phyloP scores from a whole-genome alignment of 108 stramenopile genomes.

The Cyclotella sp. region DNA sequence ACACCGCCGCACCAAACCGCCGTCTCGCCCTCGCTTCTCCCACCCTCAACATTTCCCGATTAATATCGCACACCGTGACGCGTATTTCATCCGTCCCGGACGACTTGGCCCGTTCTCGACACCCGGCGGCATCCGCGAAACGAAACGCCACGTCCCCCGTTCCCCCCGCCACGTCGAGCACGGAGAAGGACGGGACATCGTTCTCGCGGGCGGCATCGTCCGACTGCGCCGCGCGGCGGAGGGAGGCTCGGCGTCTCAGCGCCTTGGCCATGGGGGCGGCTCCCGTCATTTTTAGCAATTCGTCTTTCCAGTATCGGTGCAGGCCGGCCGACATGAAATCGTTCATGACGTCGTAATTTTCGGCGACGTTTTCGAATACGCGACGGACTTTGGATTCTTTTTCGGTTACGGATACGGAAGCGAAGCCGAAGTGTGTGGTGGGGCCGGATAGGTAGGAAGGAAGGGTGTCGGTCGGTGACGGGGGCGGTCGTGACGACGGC shows the following conservation, averaged over 20 bases:
- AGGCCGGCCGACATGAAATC: conserved; percentile 96
- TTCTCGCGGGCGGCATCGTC: not conserved
- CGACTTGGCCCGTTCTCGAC: conserved; percentile 63
- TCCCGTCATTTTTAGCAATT: conserved; percentile 79
- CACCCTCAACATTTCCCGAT: conserved; percentile 95
- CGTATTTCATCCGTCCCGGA: conserved; percentile 62
- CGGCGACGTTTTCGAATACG: conserved; percentile 92
- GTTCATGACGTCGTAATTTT: conserved; percentile 98
- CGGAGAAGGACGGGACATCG: conserved; percentile 28
- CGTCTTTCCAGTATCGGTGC: conserved; percentile 98
- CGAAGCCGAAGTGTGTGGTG: conserved; percentile 86
- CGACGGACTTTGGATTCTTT: conserved; percentile 80
- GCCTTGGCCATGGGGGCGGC: conserved; percentile 69
- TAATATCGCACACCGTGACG: conserved; percentile 98
- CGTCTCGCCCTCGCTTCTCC: conserved; percentile 76
- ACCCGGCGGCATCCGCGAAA: conserved; percentile 79
- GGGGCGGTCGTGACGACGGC: not conserved
- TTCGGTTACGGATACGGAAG: conserved; percentile 66
- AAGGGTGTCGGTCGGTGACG: not conserved
- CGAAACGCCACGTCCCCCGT: conserved; percentile 99
- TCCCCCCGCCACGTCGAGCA: conserved; percentile 97
- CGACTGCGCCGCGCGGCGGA: conserved; percentile 20
- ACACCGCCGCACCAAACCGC: conserved; percentile 57
- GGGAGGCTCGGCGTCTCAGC: conserved; percentile 56
- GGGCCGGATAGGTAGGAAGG: conserved; percentile 45